Evolutionary conservation across 345 rosid species (phyloP), one percentile per base, ranked within the genome.

Genomic region (Combretum micranthum): DNA sequence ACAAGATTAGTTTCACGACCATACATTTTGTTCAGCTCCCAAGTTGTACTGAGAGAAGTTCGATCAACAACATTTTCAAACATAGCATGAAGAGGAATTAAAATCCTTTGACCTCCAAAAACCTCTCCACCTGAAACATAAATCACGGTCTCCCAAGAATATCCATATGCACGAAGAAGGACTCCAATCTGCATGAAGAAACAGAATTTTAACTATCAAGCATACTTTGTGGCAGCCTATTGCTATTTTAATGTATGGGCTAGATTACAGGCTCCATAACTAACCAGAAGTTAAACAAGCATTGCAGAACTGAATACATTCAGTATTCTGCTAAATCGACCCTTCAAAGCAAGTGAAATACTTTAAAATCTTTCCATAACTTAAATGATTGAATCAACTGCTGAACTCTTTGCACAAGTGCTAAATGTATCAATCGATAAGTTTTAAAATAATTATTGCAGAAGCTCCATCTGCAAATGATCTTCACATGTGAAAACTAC

Each of bases 121-220:
- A 92, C 91, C 77, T 93, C 99, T 63, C 97, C 99, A 4, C 99
- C 96, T 0, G 99, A 77, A 4, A 93, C 85, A 53, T 88, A 93
- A 58, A 93, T 77, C 37, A 85, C 73, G 2, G 97, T 86, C 70
- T 88, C 99, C 83, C 87, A 79, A 17, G 97, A 56, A 67, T 93
- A 93, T 63, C 99, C 99, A 48, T 86, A 83, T 53, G 96, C 99
- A 61, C 97, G 83, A 68, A 93, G 86, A 66, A 93, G 91, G 68
- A 93, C 82, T 44, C 97, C 99, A 68, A 93, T 83, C 98, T 92
- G 80, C 13, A 56, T 56, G 56, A 64, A 50, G 64, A 13, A 48
- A 50, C 13, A 4, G 20, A 16, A 57, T 42, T 13, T 3, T 50
- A 18, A 7, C 5, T 4, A 32, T 32, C 39, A 32, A 1, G 9